Conservation (phyloP, 164 flowering plant species). For the Amborella trichopoda region DNA sequence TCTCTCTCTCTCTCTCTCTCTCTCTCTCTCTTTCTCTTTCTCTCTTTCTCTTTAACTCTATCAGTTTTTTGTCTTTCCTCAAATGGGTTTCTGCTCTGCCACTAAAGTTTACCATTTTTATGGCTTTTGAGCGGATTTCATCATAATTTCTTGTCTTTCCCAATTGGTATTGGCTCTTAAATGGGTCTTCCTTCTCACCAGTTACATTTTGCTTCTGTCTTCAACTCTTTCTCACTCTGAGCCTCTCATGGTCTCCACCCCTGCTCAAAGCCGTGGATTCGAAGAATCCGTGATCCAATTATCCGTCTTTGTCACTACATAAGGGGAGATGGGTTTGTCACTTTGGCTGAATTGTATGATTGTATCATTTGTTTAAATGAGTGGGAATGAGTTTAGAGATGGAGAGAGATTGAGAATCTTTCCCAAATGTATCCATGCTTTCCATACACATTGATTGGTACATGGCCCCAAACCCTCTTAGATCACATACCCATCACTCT, state of each 20-base stretch:
- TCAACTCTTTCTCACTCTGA: constrained; percentile 13
- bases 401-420: constrained; percentile 64
- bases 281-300: constrained; percentile 59
- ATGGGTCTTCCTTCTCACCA: too few relatives aligned
- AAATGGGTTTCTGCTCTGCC: too few relatives aligned
- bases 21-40: too few relatives aligned
- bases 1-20: too few relatives aligned
- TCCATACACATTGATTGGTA: constrained; percentile 91
- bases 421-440: constrained; percentile 67
- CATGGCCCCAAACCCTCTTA: constrained; percentile 82
- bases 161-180: too few relatives aligned
- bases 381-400: constrained; percentile 77
- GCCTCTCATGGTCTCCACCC: constrained; percentile 22
- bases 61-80: too few relatives aligned
- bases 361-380: constrained; percentile 80
- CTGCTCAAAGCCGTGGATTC: constrained; percentile 39
- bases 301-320: constrained; percentile 58
- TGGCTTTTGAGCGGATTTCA: too few relatives aligned
- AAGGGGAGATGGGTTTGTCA: constrained; percentile 11
- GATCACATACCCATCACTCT: constrained; percentile 29
- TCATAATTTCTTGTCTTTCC: too few relatives aligned
- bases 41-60: too few relatives aligned
- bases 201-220: too few relatives aligned
- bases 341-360: constrained; percentile 27
- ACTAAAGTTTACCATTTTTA: too few relatives aligned